Conservation (phyloP, 257 asterid genomes). For the Solanum etuberosum region DNA sequence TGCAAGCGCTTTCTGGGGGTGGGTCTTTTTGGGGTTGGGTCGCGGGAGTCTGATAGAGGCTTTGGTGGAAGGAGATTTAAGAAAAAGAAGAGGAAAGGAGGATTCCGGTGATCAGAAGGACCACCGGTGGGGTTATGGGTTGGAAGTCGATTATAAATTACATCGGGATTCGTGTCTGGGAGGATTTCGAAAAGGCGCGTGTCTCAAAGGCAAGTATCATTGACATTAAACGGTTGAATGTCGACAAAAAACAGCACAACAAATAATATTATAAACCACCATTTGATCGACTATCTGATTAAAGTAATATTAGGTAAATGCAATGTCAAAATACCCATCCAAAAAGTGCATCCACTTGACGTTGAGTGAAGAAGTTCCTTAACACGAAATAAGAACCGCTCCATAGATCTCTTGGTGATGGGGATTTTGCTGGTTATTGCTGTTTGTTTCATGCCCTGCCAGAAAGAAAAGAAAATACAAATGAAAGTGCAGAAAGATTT, state of each 20-base stretch:
- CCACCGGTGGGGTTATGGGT: too few relatives aligned
- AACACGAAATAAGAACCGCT: constrained; percentile 75
- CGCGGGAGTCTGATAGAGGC: too few relatives aligned
- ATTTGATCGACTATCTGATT: not conserved
- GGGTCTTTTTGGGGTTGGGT: too few relatives aligned
- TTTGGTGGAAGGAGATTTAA: too few relatives aligned
- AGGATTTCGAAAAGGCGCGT: too few relatives aligned
- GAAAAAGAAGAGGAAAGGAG: too few relatives aligned
- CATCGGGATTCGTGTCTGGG: too few relatives aligned
- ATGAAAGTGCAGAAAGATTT: not conserved
- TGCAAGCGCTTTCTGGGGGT: too few relatives aligned
- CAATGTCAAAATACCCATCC: constrained; percentile 54
- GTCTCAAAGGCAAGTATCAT: too few relatives aligned
- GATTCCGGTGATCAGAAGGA: too few relatives aligned
- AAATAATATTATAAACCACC: not conserved
- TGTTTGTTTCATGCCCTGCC: constrained; percentile 68
- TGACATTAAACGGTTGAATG: too few relatives aligned
- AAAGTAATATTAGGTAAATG: not conserved
- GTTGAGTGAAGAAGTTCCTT: constrained; percentile 75
- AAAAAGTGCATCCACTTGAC: constrained; percentile 69
- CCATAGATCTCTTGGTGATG: constrained; percentile 79
- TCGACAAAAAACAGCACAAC: not conserved
- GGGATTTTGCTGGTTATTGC: constrained; percentile 73
- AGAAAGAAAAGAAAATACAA: constrained; percentile 2
- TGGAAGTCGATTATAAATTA: too few relatives aligned